Evolutionary conservation across 2,329 filamentous ascomycete species (phyloP), one percentile per base, ranked within the genome.

Genomic region (Ascochyta clinopodiicola): DNA sequence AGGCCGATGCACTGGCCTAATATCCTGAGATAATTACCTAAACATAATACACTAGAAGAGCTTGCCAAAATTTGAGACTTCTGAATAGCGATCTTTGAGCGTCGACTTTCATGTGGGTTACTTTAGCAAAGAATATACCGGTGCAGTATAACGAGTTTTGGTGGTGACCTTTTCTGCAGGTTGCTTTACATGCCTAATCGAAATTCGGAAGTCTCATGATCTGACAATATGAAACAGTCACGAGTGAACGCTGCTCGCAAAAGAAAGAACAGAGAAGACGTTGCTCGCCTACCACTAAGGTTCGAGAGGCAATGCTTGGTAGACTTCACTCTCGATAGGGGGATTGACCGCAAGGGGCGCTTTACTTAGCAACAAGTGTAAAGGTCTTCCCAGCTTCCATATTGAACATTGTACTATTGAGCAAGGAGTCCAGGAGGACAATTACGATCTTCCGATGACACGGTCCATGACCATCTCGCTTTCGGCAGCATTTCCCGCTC

Each of bases 1-100:
- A 52, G 46, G 53, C 56, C 24, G 46, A 60, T 42, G 57, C 59
- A 15, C 22, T 62, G 32, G 51, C 12, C 38, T 22, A 36, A 15
- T 31, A 36, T 15, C 9, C 6, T 27, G 21, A 50, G 4, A 10
- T n/a, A 12, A 43, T 19, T 21, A 2, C 25, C 7, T 27, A 9
- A 29, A 12, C 8, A 10, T 29, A 7, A 29, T 9, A 29, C 1
- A 29, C 8, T 29, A 4, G 8, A 29, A 4, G 27, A 29, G 8
- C 9, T 12, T 29, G 27, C 27, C 9, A 12, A 29, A 4, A 29
- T 29, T 12, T 29, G 27, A 4, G 27, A 12, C 8, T 29, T 29
- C 10, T 29, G 8, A 29, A 29, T 12, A 12, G 27, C 27, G 8
- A 3, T 3, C 9, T 4, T 9, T 29, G 27, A 12, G 27, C 27